phyloP scores from a whole-genome alignment of 2,329 filamentous ascomycete species.

The Alternaria atra region DNA sequence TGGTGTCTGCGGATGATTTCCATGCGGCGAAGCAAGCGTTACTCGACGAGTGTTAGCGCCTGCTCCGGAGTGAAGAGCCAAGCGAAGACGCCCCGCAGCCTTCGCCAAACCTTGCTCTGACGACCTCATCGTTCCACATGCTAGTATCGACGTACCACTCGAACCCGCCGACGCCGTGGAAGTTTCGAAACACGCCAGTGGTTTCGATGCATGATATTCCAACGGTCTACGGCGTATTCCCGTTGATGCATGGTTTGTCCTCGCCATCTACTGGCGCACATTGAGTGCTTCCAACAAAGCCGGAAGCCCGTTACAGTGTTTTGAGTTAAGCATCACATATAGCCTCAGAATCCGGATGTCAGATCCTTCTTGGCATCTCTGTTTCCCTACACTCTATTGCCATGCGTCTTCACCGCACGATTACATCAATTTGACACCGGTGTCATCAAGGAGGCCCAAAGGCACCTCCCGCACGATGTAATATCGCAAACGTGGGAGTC shows the following conservation, averaged over 20 bases:
- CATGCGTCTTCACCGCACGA: not conserved
- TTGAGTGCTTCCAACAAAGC: not conserved
- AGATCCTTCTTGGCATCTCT: not conserved
- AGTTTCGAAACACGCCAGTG: not conserved
- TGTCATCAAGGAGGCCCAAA: not conserved
- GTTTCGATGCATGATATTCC: not conserved
- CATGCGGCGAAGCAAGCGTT: slow-evolving; percentile 6
- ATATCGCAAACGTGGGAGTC: not conserved
- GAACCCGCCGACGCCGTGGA: too few relatives aligned
- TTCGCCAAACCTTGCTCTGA: slow-evolving; percentile 25
- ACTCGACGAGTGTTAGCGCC: slow-evolving; percentile 13
- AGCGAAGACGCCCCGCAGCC: slow-evolving; percentile 14
- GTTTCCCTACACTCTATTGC: not conserved
- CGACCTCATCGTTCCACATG: slow-evolving; percentile 20
- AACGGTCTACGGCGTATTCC: not conserved
- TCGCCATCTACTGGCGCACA: not conserved
- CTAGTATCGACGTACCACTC: slow-evolving; percentile 2
- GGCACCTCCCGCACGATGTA: not conserved
- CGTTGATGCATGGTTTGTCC: not conserved
- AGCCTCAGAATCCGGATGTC: not conserved
- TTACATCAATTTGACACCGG: not conserved
- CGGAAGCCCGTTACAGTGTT: not conserved
- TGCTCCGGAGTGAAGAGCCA: slow-evolving; percentile 24
- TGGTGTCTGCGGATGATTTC: slow-evolving; percentile 8
- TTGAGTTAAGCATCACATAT: not conserved